phyloP scores from a whole-genome alignment of 176 grass and related monocot species.

The Oryza glaberrima region DNA sequence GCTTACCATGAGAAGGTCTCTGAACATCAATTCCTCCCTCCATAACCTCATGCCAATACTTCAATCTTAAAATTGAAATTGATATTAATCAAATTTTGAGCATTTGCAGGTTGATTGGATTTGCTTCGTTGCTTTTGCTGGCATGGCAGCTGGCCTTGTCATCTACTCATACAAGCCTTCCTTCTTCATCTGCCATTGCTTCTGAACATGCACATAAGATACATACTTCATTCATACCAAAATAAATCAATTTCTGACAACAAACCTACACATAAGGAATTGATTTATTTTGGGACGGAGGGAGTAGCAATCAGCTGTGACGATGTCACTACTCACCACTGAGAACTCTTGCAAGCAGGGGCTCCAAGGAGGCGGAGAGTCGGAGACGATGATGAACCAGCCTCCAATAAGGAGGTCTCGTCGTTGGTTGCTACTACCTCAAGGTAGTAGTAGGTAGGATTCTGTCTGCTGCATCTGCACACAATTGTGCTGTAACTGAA shows the following conservation, averaged over 20 bases:
- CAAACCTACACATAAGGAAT: too few relatives aligned
- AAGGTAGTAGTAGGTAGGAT: constrained; percentile 3
- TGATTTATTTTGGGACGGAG: too few relatives aligned
- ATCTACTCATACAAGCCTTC: constrained; percentile 44
- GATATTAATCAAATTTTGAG: neutral
- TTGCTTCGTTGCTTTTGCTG: constrained; percentile 51
- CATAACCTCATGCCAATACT: neutral
- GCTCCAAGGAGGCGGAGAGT: constrained; percentile 31
- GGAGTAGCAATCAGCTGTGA: neutral
- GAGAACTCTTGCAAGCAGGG: constrained; percentile 35
- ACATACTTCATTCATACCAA: too few relatives aligned
- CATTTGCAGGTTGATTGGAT: constrained; percentile 60
- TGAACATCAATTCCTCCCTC: neutral
- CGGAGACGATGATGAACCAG: constrained; percentile 2
- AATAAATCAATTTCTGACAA: too few relatives aligned
- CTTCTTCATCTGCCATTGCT: neutral
- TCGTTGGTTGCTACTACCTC: constrained; percentile 14
- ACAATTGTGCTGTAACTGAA: neutral
- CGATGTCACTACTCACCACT: constrained; percentile 13
- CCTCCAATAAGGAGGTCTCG: constrained; percentile 10
- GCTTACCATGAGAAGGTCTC: constrained; percentile 66
- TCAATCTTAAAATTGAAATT: neutral
- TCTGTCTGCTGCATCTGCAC: neutral
- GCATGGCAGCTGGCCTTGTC: constrained; percentile 34
- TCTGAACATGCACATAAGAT: neutral